Percentiles rank a stretch among this genome's conserved stretches.
Conservation (phyloP, 768 basidiomycete genomes). For the Piloderma croceum region DNA sequence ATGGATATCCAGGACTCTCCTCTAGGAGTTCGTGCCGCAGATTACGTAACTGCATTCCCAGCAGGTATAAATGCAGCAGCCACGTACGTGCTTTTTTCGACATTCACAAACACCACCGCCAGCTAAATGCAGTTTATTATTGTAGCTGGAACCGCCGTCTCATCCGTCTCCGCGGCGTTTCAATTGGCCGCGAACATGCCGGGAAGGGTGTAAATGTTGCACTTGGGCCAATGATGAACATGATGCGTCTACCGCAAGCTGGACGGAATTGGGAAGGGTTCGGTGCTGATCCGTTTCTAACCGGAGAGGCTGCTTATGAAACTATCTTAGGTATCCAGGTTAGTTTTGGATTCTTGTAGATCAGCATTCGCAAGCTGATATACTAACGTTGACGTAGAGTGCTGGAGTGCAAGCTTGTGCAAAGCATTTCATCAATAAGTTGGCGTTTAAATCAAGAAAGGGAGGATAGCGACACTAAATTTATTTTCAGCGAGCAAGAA, state of each 20-base stretch:
- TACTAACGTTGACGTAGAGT: too few relatives aligned
- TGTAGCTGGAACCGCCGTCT: conserved; percentile 69
- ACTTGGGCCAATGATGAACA: conserved; percentile 83
- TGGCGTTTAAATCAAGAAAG: too few relatives aligned
- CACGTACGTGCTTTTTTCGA: conserved; percentile 44
- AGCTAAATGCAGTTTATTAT: too few relatives aligned
- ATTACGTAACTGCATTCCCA: conserved; percentile 76
- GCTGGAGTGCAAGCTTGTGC: conserved; percentile 85
- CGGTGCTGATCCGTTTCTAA: conserved; percentile 81
- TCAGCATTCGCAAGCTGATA: too few relatives aligned
- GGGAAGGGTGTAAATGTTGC: conserved; percentile 82
- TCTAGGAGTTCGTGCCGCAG: conserved; percentile 69
- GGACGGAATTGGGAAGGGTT: conserved; percentile 98
- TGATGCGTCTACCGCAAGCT: conserved; percentile 70
- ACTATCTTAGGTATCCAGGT: conserved; percentile 79
- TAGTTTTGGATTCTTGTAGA: too few relatives aligned
- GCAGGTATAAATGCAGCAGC: conserved; percentile 79
- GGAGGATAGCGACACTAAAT: too few relatives aligned
- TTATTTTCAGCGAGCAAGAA: conserved; percentile 58
- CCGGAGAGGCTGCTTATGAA: conserved; percentile 77
- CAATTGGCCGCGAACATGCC: conserved; percentile 78
- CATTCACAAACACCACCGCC: conserved; percentile 3
- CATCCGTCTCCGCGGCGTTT: conserved; percentile 68
- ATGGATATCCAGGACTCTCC: too few relatives aligned
- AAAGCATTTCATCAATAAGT: conserved; percentile 81